A percentile compares a stretch with the other conserved stretches of the same genome.
Conservation (phyloP, 805 yeast species). For the Cyberlindnera euphorbiiphila region DNA sequence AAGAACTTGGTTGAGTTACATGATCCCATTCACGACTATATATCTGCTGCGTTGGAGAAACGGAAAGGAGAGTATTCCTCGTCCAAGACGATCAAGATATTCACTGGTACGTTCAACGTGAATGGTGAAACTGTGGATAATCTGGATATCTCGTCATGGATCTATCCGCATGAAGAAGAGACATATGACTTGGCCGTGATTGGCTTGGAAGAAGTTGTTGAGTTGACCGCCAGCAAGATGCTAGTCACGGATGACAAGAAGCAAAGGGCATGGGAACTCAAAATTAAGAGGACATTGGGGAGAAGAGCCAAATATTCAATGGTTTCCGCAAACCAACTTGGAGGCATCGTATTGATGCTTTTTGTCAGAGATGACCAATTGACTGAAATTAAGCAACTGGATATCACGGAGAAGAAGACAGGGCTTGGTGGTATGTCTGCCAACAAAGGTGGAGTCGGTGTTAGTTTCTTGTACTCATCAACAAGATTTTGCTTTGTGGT, state of each 20-base stretch:
- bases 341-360: conserved; percentile 61
- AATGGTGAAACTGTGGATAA: conserved; percentile 58
- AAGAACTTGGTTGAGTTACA: conserved; percentile 54
- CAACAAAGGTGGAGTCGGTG: conserved; percentile 94
- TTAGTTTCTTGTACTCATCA: conserved; percentile 76
- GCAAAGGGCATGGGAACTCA: conserved; percentile 61
- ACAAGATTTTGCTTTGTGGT: conserved; percentile 82
- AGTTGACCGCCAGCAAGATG: conserved; percentile 75
- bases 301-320: conserved; percentile 45
- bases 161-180: conserved; percentile 58
- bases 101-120: conserved; percentile 83
- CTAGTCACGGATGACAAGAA: conserved; percentile 76
- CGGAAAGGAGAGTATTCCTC: conserved; percentile 48
- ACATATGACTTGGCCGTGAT: conserved; percentile 69
- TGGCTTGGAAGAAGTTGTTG: conserved; percentile 93
- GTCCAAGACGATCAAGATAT: conserved; percentile 56
- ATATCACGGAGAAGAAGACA: conserved; percentile 92
- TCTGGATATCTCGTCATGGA: conserved; percentile 68
- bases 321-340: conserved; percentile 68
- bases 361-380: conserved; percentile 52
- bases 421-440: conserved; percentile 98
- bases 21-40: conserved; percentile 86
- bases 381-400: conserved; percentile 67
- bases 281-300: conserved; percentile 44
- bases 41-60: conserved; percentile 58